Base-by-base conservation (phyloP, 345 rosid genomes). In the Sapria himalayana region DNA sequence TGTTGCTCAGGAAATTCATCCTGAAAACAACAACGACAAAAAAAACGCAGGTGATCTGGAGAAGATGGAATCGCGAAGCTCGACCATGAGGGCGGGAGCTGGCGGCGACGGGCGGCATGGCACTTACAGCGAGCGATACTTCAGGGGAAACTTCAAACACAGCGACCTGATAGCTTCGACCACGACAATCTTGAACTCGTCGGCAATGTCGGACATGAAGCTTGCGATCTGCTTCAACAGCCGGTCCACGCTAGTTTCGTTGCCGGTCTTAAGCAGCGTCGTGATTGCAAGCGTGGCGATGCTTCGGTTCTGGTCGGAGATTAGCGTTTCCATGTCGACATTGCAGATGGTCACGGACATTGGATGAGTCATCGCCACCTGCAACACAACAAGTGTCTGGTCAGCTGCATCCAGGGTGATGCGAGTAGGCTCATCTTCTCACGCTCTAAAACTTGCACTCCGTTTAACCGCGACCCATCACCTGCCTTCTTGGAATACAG, bases 361-460 rank as follows among this genome's bases (percentile, higher is more conserved):
- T 32, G 98, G 98, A 74, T 89, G 98, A 20, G 85, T 78, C 98
- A 89, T 79, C 29, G 98, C 93, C 65, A 89, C 98, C 98, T 89
- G 74, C 41, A 56, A 50, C 41, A 49, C 9, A 35, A n/a, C n/a
- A n/a, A n/a, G n/a, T n/a, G n/a, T n/a, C n/a, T n/a, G n/a, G n/a
- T n/a, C n/a, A n/a, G n/a, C n/a, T n/a, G n/a, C n/a, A n/a, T n/a
- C n/a, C n/a, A n/a, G n/a, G n/a, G n/a, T n/a, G n/a, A n/a, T n/a
- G n/a, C n/a, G n/a, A n/a, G n/a, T n/a, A n/a, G n/a, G n/a, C n/a
- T n/a, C n/a, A n/a, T n/a, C n/a, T n/a, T n/a, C n/a, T n/a, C n/a
- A n/a, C n/a, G n/a, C n/a, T n/a, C n/a, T n/a, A n/a, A n/a, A n/a
- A n/a, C n/a, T n/a, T n/a, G n/a, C n/a, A n/a, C n/a, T n/a, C n/a